Evolutionary conservation across 441 rosid species (phyloP).

Genomic region (Biscutella auriculata): DNA sequence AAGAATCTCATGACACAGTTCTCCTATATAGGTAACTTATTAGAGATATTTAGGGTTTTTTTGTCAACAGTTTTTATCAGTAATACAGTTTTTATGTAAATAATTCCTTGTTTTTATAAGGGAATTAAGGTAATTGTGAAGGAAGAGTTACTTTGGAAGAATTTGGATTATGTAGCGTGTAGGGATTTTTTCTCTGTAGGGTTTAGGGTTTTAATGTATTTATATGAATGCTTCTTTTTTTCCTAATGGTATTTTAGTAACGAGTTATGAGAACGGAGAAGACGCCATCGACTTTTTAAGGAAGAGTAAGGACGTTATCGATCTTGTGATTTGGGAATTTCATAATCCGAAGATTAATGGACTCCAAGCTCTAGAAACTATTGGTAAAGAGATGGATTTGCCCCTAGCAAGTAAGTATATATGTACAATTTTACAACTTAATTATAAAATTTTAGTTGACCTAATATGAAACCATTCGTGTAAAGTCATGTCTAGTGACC

Average conservation of each 20-base stretch:
- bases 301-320: conserved; percentile 12
- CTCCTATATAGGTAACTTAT: conserved; percentile 18
- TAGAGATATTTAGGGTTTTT: background rate
- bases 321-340: conserved; percentile 20
- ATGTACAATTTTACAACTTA: background rate
- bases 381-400: conserved; percentile 7
- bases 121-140: too few species aligned
- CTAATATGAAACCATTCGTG: background rate
- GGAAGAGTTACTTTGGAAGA: too few species aligned
- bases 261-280: background rate
- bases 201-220: too few species aligned
- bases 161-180: too few species aligned
- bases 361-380: conserved; percentile 8
- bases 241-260: conserved; percentile 15
- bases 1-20: conserved; percentile 4
- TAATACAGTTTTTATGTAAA: too few species aligned
- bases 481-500: conserved; percentile 13
- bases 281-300: conserved; percentile 2
- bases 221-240: too few species aligned
- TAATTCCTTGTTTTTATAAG: too few species aligned
- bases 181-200: background rate
- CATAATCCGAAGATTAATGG: conserved; percentile 7
- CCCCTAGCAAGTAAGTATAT: conserved; percentile 19
- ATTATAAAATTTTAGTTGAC: too few species aligned
- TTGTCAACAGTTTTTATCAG: too few species aligned